Evolutionary conservation across 2,329 filamentous ascomycete species (phyloP), one percentile per base, ranked within the genome.

Genomic region (Fusarium vanettenii): DNA sequence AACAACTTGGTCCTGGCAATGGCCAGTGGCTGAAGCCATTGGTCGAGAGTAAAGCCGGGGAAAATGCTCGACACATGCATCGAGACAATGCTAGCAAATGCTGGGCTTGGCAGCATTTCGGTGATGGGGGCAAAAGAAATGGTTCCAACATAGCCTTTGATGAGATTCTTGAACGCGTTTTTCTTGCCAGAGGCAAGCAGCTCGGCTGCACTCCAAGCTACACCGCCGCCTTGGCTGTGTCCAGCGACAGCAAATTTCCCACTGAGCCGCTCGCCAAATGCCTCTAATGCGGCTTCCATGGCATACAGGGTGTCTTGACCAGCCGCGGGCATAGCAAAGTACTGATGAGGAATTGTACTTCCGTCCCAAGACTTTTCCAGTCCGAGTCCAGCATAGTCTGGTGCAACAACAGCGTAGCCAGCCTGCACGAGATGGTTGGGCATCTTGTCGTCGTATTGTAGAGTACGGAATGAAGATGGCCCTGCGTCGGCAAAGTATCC

Each of bases 361-460:
- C 83, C 83, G 60, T 82, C 77, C 74, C 82, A 80, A 2, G 76
- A 77, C n/a, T 69, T 76, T 8, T 70, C 70, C 3, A 87, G 72
- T 3, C 86, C 86, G 5, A 87, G 80, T 0, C 85, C 85, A 1
- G 84, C 82, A 77, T 84, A 87, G 67, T 87, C 86, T 3, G 84
- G 80, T 2, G 82, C 86, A n/a, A 87, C 80, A 18, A 87, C 84
- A 5, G 82, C 84, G 68, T 84, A 86, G 1, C 86, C 86, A 4
- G 80, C 80, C 37, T 84, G 74, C 0, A 82, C 85, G 3, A 87
- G 76, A 2, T 80, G 60, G 50, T 82, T 85, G 0, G 84, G 85
- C 0, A 79, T 80, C 1, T 78, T 64, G 59, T 83, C 79, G n/a
- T 82, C 81, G 63, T 87, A 86, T 73, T 80, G 83, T 0, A 87